Percentiles rank a stretch among this genome's conserved stretches.
Evolutionary conservation across 2,329 filamentous ascomycete species (phyloP).

Genomic region (Nothophoma quercina): DNA sequence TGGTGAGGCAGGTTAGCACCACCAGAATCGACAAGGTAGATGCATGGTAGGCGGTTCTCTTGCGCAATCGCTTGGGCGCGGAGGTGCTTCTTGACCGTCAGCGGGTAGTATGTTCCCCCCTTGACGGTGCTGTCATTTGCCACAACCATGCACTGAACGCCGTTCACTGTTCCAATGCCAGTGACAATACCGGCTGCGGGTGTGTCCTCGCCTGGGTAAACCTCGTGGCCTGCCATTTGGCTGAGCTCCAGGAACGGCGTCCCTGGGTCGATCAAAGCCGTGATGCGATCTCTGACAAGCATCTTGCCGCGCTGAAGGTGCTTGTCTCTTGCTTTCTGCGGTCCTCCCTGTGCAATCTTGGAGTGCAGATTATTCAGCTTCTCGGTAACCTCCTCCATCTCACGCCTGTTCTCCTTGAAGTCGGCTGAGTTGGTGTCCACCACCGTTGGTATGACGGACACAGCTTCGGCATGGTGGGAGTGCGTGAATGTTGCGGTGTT

Average conservation of each 20-base stretch:
- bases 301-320: conserved; percentile 90
- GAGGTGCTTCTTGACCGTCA: conserved; percentile 97
- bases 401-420: conserved; percentile 79
- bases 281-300: conserved; percentile 88
- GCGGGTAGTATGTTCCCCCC: conserved; percentile 94
- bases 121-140: conserved; percentile 98
- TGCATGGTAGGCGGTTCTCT: conserved; percentile 83
- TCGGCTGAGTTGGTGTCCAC: conserved; percentile 80
- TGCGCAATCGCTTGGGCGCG: conserved; percentile 89
- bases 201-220: conserved; percentile 88
- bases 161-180: conserved; percentile 87
- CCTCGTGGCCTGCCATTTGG: conserved; percentile 82
- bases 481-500: conserved; percentile 79
- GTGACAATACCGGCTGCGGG: conserved; percentile 92
- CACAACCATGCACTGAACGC: conserved; percentile 90
- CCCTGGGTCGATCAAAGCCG: conserved; percentile 85
- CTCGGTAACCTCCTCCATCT: conserved; percentile 77
- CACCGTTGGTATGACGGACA: conserved; percentile 78
- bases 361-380: conserved; percentile 74
- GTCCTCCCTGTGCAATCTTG: conserved; percentile 76
- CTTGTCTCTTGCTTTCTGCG: conserved; percentile 84
- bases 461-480: conserved; percentile 79
- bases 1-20: conserved; percentile 95
- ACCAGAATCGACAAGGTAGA: conserved; percentile 96
- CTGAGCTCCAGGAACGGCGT: conserved; percentile 94